A percentile compares a stretch with the other conserved stretches of the same genome.
Evolutionary conservation across 179 eudicot species (phyloP).

Genomic region (Spinacia oleracea): DNA sequence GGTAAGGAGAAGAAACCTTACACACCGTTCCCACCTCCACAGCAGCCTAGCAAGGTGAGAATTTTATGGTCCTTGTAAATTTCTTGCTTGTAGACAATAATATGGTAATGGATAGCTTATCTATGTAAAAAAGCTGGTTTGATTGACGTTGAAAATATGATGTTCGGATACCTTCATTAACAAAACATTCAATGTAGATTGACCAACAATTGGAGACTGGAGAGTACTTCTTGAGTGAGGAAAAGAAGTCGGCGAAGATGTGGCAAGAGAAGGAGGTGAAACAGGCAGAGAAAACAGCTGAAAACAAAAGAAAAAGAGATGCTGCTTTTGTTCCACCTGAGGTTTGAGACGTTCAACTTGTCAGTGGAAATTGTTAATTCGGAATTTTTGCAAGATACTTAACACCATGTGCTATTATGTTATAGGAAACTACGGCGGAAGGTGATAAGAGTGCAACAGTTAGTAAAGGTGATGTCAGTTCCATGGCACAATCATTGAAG

Average conservation of each 20-base stretch:
- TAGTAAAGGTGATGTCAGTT: slow-evolving; percentile 44
- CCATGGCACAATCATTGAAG: slow-evolving; percentile 62
- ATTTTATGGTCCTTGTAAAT: not conserved
- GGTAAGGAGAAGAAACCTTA: slow-evolving; percentile 81
- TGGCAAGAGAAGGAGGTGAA: slow-evolving; percentile 83
- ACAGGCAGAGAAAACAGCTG: slow-evolving; percentile 75
- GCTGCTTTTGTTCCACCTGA: slow-evolving; percentile 79
- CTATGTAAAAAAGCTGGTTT: not conserved
- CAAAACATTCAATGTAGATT: slow-evolving; percentile 40
- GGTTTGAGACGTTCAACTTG: slow-evolving; percentile 36
- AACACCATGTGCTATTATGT: not conserved
- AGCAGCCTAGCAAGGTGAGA: slow-evolving; percentile 82
- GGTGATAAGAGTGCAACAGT: slow-evolving; percentile 27
- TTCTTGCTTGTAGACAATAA: not conserved
- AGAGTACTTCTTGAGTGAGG: slow-evolving; percentile 80
- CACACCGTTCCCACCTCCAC: slow-evolving; percentile 98
- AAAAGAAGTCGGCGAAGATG: slow-evolving; percentile 68
- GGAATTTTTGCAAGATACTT: not conserved
- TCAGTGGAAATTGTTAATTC: not conserved
- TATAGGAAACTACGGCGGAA: slow-evolving; percentile 55
- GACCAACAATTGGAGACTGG: slow-evolving; percentile 82
- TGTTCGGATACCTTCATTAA: not conserved
- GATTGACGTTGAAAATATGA: not conserved
- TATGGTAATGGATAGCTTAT: not conserved
- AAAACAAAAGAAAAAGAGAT: slow-evolving; percentile 69